Evolutionary conservation across 1,284 basidiomycete species (phyloP).

Genomic region (Trichosporon asahii): DNA sequence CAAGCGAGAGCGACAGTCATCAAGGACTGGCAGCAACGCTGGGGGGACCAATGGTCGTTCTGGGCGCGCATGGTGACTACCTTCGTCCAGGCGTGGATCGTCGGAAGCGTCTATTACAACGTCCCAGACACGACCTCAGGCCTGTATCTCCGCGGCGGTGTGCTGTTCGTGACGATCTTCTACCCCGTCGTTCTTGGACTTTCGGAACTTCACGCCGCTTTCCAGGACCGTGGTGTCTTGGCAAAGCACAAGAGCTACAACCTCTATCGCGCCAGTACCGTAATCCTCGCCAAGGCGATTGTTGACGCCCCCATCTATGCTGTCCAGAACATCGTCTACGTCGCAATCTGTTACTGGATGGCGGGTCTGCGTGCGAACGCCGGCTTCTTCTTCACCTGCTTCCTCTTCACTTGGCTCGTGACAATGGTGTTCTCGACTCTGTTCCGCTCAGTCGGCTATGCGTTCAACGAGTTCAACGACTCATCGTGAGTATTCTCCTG

Average conservation of each 20-base stretch:
- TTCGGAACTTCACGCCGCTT: constrained; percentile 71
- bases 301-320: constrained; percentile 56
- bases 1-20: constrained; percentile 41
- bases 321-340: constrained; percentile 50
- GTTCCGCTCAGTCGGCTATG: constrained; percentile 45
- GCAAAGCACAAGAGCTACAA: constrained; percentile 55
- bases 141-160: constrained; percentile 68
- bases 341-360: constrained; percentile 49
- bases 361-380: constrained; percentile 30
- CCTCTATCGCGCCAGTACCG: constrained; percentile 50
- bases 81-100: constrained; percentile 46
- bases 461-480: constrained; percentile 43
- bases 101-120: constrained; percentile 71
- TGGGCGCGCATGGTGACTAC: constrained; percentile 44
- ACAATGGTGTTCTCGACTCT: constrained; percentile 39
- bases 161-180: constrained; percentile 53
- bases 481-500: constrained; percentile 27
- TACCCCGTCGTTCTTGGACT: constrained; percentile 55
- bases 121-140: constrained; percentile 62
- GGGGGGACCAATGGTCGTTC: constrained; percentile 34
- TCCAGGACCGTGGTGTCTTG: constrained; percentile 68
- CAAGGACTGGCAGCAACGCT: constrained; percentile 45
- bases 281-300: constrained; percentile 63
- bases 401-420: constrained; percentile 35
- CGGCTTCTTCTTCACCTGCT: constrained; percentile 47